Base-by-base conservation (phyloP, 2,329 filamentous ascomycete genomes). In the Nannizzia gypsea region DNA sequence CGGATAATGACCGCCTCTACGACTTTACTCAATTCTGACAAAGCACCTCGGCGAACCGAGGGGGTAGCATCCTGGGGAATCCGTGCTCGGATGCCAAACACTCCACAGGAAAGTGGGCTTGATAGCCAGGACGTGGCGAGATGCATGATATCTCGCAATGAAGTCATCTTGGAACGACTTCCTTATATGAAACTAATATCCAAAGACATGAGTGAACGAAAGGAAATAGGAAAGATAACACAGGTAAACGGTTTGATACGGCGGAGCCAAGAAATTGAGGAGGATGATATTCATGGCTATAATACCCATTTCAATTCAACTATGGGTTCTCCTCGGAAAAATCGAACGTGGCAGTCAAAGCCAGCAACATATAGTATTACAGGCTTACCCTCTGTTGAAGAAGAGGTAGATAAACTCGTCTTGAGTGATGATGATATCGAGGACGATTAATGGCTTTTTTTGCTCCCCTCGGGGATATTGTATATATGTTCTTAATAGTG, bases 361-460 rank as follows among this genome's bases (percentile, higher is more conserved):
- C 17, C 24, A n/a, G 8, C 54, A 15, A 20, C 38, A 24, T 38
- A 31, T 13, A 40, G 20, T 15, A n/a, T 15, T 13, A 8, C 34
- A 6, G 26, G n/a, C 17, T 26, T 56, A 11, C 17, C 75, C 24
- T 11, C 36, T 50, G 73, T 73, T 1, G 73, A 76, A 28, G 68
- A 80, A 63, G 75, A 78, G 46, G 80, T 84, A 63, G 83, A 85
- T 70, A 87, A 86, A 66, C 73, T 91, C 64, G 82, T 89, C 50
- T 74, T 92, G 44, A 89, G 85, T 66, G 89, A 93, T 67, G 89
- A 93, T 73, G 89, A 93, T 76, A 92, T 93, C 69, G 87, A 90
- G 71, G 88, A 91, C 24, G 56, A 58, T 50, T 46, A 58, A 58
- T 1, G 2, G 13, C 26, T 34, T 31, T 54, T 9, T 31, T 34